These are phyloP conservation scores for Orobanche coerulescens DNA, from an alignment of 257 asterid species.

Conservation along the genomic window DNA sequence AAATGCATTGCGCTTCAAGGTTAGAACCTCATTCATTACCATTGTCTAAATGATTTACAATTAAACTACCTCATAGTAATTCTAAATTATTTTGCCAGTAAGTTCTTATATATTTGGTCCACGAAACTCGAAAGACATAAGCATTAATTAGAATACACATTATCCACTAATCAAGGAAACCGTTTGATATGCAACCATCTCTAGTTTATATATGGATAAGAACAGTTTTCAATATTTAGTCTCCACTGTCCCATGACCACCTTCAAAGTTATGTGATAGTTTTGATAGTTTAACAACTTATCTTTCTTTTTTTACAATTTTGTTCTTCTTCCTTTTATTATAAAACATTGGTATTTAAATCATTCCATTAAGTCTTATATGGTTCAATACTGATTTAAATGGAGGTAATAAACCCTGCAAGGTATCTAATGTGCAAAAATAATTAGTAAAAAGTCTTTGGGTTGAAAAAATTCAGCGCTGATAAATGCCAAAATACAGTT, in stretches of 20 bases:
- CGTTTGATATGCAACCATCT: not conserved
- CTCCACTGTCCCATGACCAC: not conserved
- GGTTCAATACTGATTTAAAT: not conserved
- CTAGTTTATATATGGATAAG: not conserved
- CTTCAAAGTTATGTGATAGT: not conserved
- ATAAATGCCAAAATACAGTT: not conserved
- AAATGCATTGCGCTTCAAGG: no score
- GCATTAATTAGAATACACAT: no score
- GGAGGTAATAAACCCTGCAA: not conserved
- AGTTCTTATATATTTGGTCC: no score
- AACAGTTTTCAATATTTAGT: not conserved
- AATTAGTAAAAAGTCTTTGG: not conserved
- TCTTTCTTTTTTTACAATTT: not conserved
- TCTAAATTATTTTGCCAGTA: no score
- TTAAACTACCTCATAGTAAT: no score
- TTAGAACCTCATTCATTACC: no score
- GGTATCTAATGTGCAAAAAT: not conserved
- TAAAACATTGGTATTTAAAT: not conserved
- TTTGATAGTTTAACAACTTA: not conserved
- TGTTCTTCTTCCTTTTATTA: not conserved
- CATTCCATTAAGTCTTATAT: not conserved
- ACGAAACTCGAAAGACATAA: no score
- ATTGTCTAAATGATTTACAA: no score
- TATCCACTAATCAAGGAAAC: not conserved
- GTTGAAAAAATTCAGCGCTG: not conserved